phyloP scores from a whole-genome alignment of 352 stramenopile genomes.

The Peronospora tabacina region DNA sequence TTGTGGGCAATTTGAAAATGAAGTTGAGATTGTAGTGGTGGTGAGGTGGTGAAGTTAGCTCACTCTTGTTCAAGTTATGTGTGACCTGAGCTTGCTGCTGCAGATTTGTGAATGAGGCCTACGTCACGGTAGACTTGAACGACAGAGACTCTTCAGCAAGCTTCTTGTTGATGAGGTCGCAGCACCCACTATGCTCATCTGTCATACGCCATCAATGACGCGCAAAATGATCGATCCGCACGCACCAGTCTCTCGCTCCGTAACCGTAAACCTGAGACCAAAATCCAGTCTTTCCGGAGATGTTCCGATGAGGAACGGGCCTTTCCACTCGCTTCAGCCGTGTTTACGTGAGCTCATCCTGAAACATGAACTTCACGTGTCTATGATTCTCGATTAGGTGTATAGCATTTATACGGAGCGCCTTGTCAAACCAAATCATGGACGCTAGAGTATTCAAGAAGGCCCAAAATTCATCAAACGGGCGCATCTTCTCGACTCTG shows the following conservation, averaged over 20 bases:
- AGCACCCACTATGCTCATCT: constrained; percentile 25
- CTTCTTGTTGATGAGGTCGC: constrained; percentile 1
- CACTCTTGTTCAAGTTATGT: constrained; percentile 8
- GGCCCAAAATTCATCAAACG: neutral
- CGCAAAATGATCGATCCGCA: constrained; percentile 13
- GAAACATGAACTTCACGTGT: neutral
- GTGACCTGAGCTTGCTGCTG: constrained; percentile 16
- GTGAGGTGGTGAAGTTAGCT: neutral
- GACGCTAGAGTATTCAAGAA: neutral
- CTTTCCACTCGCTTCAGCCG: constrained; percentile 7
- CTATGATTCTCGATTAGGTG: neutral
- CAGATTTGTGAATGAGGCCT: constrained; percentile 26
- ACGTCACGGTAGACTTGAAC: constrained; percentile 16
- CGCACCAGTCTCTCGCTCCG: constrained; percentile 12
- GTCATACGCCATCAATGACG: constrained; percentile 28
- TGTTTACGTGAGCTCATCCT: constrained; percentile 7
- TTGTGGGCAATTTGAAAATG: constrained; percentile 15
- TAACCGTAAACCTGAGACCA: constrained; percentile 24
- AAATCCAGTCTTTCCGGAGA: constrained; percentile 22
- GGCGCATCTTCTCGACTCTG: neutral
- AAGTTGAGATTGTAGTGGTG: constrained; percentile 5
- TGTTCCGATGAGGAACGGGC: constrained; percentile 14
- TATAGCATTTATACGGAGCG: neutral
- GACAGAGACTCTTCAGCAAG: constrained; percentile 26
- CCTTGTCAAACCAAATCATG: neutral